These are phyloP conservation scores for Meyerozyma carpophila DNA, from an alignment of 1,139 yeast species.

Conservation along the genomic window DNA sequence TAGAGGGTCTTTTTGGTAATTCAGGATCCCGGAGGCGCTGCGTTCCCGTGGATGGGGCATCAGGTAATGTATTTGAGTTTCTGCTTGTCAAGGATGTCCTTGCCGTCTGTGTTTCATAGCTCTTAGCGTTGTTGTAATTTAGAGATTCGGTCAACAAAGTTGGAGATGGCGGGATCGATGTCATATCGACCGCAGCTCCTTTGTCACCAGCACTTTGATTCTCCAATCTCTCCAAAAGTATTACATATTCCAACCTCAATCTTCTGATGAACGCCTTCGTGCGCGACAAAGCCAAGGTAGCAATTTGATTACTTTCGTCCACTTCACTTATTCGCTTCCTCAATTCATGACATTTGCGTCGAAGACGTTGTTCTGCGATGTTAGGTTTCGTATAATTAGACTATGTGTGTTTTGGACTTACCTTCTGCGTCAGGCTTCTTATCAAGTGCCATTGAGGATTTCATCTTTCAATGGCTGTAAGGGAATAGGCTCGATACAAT, in stretches of 20 bases:
- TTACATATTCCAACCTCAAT: constrained; percentile 74
- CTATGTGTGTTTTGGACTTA: neutral
- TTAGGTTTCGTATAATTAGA: neutral
- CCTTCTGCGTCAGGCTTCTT: neutral
- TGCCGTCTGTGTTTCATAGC: constrained; percentile 5
- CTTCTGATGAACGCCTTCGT: constrained; percentile 75
- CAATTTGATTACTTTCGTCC: constrained; percentile 74
- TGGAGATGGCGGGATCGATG: constrained; percentile 40
- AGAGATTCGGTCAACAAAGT: constrained; percentile 29
- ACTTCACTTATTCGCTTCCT: constrained; percentile 68
- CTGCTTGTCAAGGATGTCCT: constrained; percentile 20
- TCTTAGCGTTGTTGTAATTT: constrained; percentile 14
- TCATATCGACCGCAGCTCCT: constrained; percentile 34
- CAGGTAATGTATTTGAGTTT: constrained; percentile 12
- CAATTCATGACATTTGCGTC: constrained; percentile 66
- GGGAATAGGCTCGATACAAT: neutral
- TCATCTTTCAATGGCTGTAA: neutral
- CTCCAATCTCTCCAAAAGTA: constrained; percentile 65
- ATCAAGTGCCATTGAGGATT: neutral
- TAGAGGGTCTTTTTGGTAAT: constrained; percentile 84
- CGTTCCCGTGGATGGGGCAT: constrained; percentile 16
- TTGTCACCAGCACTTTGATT: constrained; percentile 35
- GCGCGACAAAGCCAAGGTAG: constrained; percentile 73
- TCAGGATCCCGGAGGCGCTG: constrained; percentile 63
- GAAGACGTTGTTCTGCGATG: constrained; percentile 34